These are phyloP conservation scores for Pseudocercospora vitis DNA, from an alignment of 2,329 filamentous ascomycete species.

Conservation along the genomic window DNA sequence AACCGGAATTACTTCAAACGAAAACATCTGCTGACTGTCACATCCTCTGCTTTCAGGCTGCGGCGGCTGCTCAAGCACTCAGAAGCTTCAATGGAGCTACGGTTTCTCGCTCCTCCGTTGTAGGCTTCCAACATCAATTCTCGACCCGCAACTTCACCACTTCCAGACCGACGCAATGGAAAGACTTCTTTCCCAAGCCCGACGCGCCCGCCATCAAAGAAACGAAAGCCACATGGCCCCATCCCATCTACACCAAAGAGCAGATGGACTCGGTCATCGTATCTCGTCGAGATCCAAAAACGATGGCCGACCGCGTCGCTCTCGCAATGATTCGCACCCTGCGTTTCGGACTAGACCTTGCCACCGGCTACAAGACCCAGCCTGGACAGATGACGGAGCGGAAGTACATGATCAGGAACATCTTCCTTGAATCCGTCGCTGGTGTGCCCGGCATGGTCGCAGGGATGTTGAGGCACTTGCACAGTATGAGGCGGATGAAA, in stretches of 20 bases:
- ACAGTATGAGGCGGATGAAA: conserved; percentile 79
- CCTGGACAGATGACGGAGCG: conserved; percentile 71
- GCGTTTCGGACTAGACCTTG: conserved; percentile 77
- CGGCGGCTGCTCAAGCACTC: conserved; percentile 38
- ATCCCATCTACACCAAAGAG: conserved; percentile 66
- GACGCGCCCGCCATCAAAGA: conserved; percentile 47
- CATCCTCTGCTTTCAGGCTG: too few species aligned
- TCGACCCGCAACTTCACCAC: conserved; percentile 44
- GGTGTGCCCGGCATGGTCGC: conserved; percentile 97
- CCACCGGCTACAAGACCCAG: conserved; percentile 67
- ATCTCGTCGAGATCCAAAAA: conserved; percentile 73
- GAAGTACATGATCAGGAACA: conserved; percentile 78
- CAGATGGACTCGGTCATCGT: conserved; percentile 75
- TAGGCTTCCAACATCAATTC: conserved; percentile 35
- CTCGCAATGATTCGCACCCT: conserved; percentile 73
- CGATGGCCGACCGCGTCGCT: conserved; percentile 74
- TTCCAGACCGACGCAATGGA: conserved; percentile 37
- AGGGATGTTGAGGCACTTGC: conserved; percentile 87
- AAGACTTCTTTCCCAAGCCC: conserved; percentile 50
- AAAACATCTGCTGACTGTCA: too few species aligned
- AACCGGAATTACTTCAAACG: too few species aligned
- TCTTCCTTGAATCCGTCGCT: conserved; percentile 93
- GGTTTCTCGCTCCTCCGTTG: conserved; percentile 36
- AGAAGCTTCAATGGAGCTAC: conserved; percentile 40
- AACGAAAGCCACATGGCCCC: conserved; percentile 51